Percentiles rank a stretch among this genome's conserved stretches.
Evolutionary conservation across 2,329 filamentous ascomycete genomes (phyloP).

Genomic region (Oidium heveae): DNA sequence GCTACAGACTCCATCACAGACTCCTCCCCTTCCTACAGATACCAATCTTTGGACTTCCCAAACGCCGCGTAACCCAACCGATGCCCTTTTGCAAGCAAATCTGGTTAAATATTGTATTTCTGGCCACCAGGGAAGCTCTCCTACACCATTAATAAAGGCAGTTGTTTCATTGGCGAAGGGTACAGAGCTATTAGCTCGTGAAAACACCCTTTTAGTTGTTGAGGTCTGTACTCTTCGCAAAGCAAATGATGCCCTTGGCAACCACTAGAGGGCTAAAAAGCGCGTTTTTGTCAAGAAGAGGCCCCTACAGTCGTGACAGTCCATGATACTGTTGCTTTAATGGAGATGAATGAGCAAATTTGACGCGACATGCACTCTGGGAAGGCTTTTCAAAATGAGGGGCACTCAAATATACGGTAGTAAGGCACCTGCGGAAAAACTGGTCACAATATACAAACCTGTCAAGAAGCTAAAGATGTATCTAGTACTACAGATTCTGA

Average conservation of each 20-base stretch:
- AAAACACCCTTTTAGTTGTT: not conserved
- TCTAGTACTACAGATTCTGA: not conserved
- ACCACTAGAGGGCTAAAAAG: not conserved
- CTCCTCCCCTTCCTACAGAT: not conserved
- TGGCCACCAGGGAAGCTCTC: not conserved
- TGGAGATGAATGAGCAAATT: not conserved
- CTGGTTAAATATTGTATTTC: constrained; percentile 2
- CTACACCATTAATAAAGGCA: not conserved
- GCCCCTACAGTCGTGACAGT: not conserved
- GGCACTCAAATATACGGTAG: not conserved
- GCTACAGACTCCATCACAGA: constrained; percentile 7
- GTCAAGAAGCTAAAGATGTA: not conserved
- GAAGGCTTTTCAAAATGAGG: not conserved
- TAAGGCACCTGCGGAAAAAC: not conserved
- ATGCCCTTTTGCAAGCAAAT: constrained; percentile 1
- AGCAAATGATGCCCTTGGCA: constrained; percentile 2
- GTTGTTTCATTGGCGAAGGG: constrained; percentile 1
- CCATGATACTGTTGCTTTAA: not conserved
- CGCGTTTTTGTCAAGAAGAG: not conserved
- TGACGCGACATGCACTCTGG: not conserved
- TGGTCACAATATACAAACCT: not conserved
- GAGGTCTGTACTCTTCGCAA: not conserved
- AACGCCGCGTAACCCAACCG: constrained; percentile 1
- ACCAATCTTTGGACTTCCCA: constrained; percentile 1
- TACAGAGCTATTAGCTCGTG: constrained; percentile 2